Conservation (phyloP, 2,329 filamentous ascomycete genomes). For the Fusarium goolgardi region DNA sequence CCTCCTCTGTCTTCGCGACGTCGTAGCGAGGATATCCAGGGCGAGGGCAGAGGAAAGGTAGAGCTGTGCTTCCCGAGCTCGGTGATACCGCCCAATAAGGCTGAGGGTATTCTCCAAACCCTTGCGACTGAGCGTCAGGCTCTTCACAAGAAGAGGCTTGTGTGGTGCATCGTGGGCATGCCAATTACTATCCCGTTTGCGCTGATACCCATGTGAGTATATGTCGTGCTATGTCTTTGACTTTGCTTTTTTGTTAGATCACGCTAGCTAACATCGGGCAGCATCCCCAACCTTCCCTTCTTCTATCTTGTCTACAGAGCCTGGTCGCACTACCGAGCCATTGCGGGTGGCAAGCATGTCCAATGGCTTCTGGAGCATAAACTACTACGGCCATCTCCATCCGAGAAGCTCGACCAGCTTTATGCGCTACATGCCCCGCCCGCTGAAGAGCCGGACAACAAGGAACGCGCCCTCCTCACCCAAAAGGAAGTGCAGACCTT, state of each 20-base stretch:
- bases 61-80: conserved; percentile 81
- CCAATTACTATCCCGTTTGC: conserved; percentile 86
- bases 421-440: conserved; percentile 66
- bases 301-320: conserved; percentile 94
- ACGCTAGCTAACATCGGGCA: conserved; percentile 50
- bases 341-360: conserved; percentile 85
- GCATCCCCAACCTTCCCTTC: conserved; percentile 93
- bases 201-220: conserved; percentile 82
- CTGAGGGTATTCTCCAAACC: conserved; percentile 72
- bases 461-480: conserved; percentile 58
- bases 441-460: conserved; percentile 38
- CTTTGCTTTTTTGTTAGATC: conserved; percentile 3
- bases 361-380: conserved; percentile 82
- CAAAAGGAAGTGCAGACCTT: conserved; percentile 67
- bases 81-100: conserved; percentile 72
- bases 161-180: conserved; percentile 85
- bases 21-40: conserved; percentile 71
- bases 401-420: conserved; percentile 76
- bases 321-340: conserved; percentile 91
- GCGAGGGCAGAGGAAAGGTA: conserved; percentile 71
- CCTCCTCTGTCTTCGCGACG: conserved; percentile 79
- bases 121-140: conserved; percentile 84
- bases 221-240: conserved; percentile 28
- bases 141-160: conserved; percentile 79
- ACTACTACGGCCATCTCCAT: conserved; percentile 74